Base-by-base conservation (phyloP, 345 rosid species). In the Populus davidiana region DNA sequence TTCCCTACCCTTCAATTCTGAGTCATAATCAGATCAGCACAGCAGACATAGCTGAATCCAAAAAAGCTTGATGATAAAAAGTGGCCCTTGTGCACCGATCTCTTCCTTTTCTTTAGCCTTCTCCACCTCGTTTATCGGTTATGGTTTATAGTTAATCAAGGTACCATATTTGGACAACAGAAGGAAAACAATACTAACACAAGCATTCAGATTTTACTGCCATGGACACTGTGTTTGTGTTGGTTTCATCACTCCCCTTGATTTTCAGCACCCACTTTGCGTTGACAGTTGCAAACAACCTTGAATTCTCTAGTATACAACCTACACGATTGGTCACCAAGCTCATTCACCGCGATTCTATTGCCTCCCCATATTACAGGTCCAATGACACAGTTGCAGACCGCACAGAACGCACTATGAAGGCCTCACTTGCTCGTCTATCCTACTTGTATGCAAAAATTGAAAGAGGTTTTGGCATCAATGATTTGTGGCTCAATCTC, bases 331-430 rank as follows among this genome's bases (percentile, higher is more conserved):
- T 75, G 29, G 67, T 75, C 54, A 41, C 75, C 6, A 67, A 62
- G 31, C 84, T 83, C 41, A 73, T 85, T 39, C 87, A 89, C 67
- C 79, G 80, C 0, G 76, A 86, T 43, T 86, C 89, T 4, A 14
- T 83, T n/a, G 23, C 1, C 54, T 84, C 85, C 31, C 87, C 88
- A 0, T 73, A 38, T 69, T 75, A 78, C 73, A 80, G 78, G 43
- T 79, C 67, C 3, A 75, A 79, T 21, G 84, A 73, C 11, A 77
- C 76, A 16, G 63, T 50, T 10, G 38, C 78, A 21, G 85, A 64
- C 25, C 84, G 74, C 13, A 78, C 78, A 3, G 2, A 77, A 16
- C 84, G 72, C 7, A 67, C 79, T 12, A 64, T 84, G n/a, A 67
- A 72, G 29, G 73, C 31, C 29, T 85, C 93, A 21, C 50, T 79